Conservation (phyloP, 2,329 filamentous ascomycete species). For the Neophaeococcomyces aloes region DNA sequence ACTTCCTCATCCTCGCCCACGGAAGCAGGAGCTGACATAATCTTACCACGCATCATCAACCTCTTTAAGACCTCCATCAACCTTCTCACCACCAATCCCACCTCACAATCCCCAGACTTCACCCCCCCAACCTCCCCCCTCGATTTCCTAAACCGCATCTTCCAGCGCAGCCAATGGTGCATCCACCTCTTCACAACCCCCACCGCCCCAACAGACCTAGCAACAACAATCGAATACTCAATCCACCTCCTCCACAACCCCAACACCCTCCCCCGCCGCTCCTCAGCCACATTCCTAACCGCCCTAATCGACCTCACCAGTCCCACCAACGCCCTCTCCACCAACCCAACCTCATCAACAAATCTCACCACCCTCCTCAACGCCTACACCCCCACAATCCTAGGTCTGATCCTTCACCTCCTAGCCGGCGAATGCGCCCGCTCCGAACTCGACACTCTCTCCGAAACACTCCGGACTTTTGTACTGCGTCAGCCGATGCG, state of each 20-base stretch:
- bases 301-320: constrained; percentile 27
- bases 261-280: constrained; percentile 38
- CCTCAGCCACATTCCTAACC: constrained; percentile 35
- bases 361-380: constrained; percentile 23
- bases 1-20: too few species aligned
- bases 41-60: too few species aligned
- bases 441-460: constrained; percentile 34
- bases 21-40: too few species aligned
- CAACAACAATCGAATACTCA: constrained; percentile 19
- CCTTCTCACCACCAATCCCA: neutral
- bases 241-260: constrained; percentile 31
- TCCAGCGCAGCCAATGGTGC: constrained; percentile 35
- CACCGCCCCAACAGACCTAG: constrained; percentile 24
- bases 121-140: constrained; percentile 36
- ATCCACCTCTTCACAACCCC: constrained; percentile 25
- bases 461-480: constrained; percentile 31
- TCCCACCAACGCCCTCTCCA: constrained; percentile 9
- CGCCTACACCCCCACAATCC: constrained; percentile 29
- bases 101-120: constrained; percentile 24
- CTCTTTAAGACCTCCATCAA: too few species aligned
- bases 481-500: constrained; percentile 33
- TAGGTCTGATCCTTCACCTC: constrained; percentile 31
- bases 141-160: constrained; percentile 33
- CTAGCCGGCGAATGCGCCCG: constrained; percentile 35
- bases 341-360: constrained; percentile 9